phyloP scores from a whole-genome alignment of 371 early-diverging fungal genomes.

The Chytridium lagenaria region DNA sequence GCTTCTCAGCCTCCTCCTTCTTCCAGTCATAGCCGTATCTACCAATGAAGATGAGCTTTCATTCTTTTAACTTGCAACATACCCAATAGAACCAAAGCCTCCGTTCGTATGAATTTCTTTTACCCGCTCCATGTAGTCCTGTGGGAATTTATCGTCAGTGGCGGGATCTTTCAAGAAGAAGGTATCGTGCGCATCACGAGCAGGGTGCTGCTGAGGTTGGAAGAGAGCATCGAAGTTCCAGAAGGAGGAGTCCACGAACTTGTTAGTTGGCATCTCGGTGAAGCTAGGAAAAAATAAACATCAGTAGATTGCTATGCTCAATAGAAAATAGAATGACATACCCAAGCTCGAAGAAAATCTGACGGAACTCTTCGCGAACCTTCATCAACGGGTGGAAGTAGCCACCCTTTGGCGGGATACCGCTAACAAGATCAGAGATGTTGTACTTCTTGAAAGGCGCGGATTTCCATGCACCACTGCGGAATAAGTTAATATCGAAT shows the following conservation, averaged over 20 bases:
- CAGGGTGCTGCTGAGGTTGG: slow-evolving; percentile 99
- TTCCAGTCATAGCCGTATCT: slow-evolving; percentile 91
- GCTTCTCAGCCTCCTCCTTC: slow-evolving; percentile 92
- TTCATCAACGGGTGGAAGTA: slow-evolving; percentile 99
- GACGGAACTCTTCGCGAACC: slow-evolving; percentile 98
- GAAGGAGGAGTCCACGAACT: slow-evolving; percentile 99
- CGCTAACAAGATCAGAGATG: slow-evolving; percentile 83
- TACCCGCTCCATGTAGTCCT: slow-evolving; percentile 90
- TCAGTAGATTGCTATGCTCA: too few relatives aligned
- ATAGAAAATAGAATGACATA: slow-evolving; percentile 31
- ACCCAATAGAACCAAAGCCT: slow-evolving; percentile 97
- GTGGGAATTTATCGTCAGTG: slow-evolving; percentile 77
- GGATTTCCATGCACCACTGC: slow-evolving; percentile 89
- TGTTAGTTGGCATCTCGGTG: slow-evolving; percentile 99
- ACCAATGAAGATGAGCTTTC: neutral
- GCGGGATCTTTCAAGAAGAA: slow-evolving; percentile 96
- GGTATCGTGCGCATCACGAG: slow-evolving; percentile 99
- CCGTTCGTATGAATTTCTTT: slow-evolving; percentile 93
- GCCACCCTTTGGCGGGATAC: slow-evolving; percentile 86
- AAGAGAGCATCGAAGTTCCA: slow-evolving; percentile 99
- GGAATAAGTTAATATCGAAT: slow-evolving; percentile 27
- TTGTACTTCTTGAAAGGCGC: slow-evolving; percentile 98
- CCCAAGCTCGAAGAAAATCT: slow-evolving; percentile 99
- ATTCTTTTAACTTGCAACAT: neutral
- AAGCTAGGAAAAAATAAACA: slow-evolving; percentile 68